Base-by-base conservation (phyloP, 192 early-diverging fungal species). In the Borealophlyctis nickersoniae region DNA sequence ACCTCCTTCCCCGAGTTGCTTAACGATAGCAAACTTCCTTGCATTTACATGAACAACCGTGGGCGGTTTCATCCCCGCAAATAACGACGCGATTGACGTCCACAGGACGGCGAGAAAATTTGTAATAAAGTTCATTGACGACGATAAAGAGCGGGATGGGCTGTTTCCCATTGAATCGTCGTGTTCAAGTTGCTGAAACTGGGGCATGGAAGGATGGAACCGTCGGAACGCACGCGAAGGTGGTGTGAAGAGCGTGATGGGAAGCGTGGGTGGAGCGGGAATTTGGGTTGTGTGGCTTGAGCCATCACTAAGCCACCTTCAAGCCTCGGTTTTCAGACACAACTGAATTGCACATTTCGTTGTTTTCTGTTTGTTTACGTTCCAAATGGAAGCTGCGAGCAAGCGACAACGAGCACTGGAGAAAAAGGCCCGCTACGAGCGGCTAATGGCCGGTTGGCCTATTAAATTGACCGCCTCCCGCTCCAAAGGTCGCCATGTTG, bases 1-100 rank as follows among this genome's bases (percentile, higher is more conserved):
- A 73, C 71, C 77, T 51, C 77, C 77, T 66, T 78, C 77, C 11
- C 77, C 77, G 26, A 78, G 60, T 16, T 7, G 66, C 59, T 60
- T 53, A 26, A 78, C 22, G 3, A 72, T 52, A 4, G 45, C 45
- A 45, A 69, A 45, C 39, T 45, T 45, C 39, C 19, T 45, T 7
- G 9, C 39, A 45, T 45, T 45, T 45, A 45, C 39, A 19, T 45
- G 7, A 45, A 45, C 39, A 7, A 19, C 19, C 39, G 39, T 19
- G 39, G 39, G 39, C 39, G 7, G 7, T 7, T 19, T 45, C 39
- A 7, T 13, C 19, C 39, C 39, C 39, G 39, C 39, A 45, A 45
- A 45, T 19, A 45, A 13, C 19, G 39, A 7, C 39, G 39, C 39
- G 19, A 45, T 45, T 45, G 39, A 45, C 19, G 39, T 45, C 39